Evolutionary conservation across 2,329 filamentous ascomycete species (phyloP).

Genomic region (Colletotrichum endophyticum): DNA sequence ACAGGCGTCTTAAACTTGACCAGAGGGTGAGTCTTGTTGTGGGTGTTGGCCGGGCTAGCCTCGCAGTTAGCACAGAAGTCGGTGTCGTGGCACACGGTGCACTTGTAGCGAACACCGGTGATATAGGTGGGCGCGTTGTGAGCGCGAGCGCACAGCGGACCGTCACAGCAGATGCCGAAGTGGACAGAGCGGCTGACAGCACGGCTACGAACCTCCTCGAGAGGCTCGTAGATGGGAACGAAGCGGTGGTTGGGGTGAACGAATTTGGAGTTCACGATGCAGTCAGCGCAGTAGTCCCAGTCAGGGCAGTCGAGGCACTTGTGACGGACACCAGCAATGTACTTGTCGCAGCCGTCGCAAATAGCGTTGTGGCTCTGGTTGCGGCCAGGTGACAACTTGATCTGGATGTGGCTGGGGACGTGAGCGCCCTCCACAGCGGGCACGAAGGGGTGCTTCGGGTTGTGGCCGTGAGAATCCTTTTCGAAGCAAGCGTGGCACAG

Average conservation of each 20-base stretch:
- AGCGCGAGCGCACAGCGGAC: constrained; percentile 76
- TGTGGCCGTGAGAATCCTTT: constrained; percentile 82
- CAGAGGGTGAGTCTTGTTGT: constrained; percentile 95
- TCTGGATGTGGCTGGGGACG: constrained; percentile 65
- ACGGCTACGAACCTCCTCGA: constrained; percentile 47
- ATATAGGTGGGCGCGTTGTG: constrained; percentile 70
- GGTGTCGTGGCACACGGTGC: constrained; percentile 90
- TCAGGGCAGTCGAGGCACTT: constrained; percentile 98
- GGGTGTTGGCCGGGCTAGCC: constrained; percentile 79
- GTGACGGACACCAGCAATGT: constrained; percentile 87
- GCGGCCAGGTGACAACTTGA: constrained; percentile 79
- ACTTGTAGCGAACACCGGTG: constrained; percentile 91
- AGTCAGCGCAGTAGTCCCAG: constrained; percentile 91
- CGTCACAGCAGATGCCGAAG: constrained; percentile 91
- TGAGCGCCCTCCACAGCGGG: constrained; percentile 68
- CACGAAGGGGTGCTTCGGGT: constrained; percentile 83
- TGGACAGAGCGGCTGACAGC: constrained; percentile 61
- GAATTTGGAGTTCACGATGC: constrained; percentile 68
- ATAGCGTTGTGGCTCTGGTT: constrained; percentile 85
- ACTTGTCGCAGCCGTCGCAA: constrained; percentile 92
- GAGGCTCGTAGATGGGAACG: constrained; percentile 81
- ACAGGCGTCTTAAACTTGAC: constrained; percentile 97
- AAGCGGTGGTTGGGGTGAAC: constrained; percentile 88
- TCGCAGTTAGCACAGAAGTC: constrained; percentile 97
- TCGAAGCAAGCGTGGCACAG: constrained; percentile 85